A percentile compares a stretch with the other conserved stretches of the same genome.
phyloP scores from a whole-genome alignment of 768 basidiomycete genomes.

The Pleurotus salmoneostramineus region DNA sequence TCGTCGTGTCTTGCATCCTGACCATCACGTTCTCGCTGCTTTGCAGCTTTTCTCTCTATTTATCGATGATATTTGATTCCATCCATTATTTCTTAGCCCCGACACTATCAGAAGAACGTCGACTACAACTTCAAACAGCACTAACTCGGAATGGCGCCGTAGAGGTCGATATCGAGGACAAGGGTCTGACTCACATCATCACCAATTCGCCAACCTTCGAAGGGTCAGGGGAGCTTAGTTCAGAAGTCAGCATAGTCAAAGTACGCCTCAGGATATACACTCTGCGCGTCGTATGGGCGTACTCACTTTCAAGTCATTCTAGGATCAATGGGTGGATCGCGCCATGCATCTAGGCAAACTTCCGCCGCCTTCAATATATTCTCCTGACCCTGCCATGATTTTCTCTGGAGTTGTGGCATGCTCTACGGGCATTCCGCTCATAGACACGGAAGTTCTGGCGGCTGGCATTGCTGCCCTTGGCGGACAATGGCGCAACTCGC shows the following conservation, averaged over 20 bases:
- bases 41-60: background rate
- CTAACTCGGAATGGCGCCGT: constrained; percentile 52
- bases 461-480: constrained; percentile 74
- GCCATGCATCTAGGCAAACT: constrained; percentile 52
- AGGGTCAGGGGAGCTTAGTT: constrained; percentile 43
- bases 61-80: constrained; percentile 26
- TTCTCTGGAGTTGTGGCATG: constrained; percentile 83
- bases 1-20: too few species aligned
- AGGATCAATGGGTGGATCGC: constrained; percentile 71
- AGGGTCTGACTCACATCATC: constrained; percentile 49
- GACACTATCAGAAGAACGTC: constrained; percentile 38
- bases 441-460: constrained; percentile 70
- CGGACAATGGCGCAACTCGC: constrained; percentile 72
- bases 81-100: constrained; percentile 46
- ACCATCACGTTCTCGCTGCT: too few species aligned
- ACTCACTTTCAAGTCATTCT: constrained; percentile 11
- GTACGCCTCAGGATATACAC: constrained; percentile 18
- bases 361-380: constrained; percentile 64
- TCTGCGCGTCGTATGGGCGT: background rate
- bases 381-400: constrained; percentile 70
- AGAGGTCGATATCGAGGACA: constrained; percentile 26
- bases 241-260: constrained; percentile 31
- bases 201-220: constrained; percentile 53
- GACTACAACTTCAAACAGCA: constrained; percentile 39
- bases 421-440: constrained; percentile 58